Percentiles rank a stretch among this genome's conserved stretches.
These are phyloP conservation scores for Podila minutissima DNA, from an alignment of 192 early-diverging fungal genomes.

Conservation along the genomic window DNA sequence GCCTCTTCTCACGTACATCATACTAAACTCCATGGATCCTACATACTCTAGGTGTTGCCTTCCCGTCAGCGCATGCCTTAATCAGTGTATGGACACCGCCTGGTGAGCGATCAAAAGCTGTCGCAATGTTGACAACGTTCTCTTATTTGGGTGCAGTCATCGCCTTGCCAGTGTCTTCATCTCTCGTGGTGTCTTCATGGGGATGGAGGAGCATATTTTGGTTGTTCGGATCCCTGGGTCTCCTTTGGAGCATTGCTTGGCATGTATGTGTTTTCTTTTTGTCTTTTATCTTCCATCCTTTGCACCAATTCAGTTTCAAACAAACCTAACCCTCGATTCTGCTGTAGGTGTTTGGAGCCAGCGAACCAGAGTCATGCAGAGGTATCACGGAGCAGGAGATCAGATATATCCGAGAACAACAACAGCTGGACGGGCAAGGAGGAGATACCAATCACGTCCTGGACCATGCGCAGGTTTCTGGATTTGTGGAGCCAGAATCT, in stretches of 20 bases:
- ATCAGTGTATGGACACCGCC: conserved; percentile 48
- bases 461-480: neutral
- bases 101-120: conserved; percentile 42
- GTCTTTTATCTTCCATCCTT: neutral
- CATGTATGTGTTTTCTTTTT: conserved; percentile 7
- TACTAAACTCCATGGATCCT: neutral
- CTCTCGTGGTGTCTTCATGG: conserved; percentile 42
- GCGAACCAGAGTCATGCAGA: conserved; percentile 20
- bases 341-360: conserved; percentile 38
- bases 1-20: neutral
- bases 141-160: conserved; percentile 45
- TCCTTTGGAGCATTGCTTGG: conserved; percentile 42
- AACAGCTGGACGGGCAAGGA: conserved; percentile 7
- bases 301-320: neutral
- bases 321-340: neutral
- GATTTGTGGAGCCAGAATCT: neutral
- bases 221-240: conserved; percentile 42
- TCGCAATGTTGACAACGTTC: conserved; percentile 41
- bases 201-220: conserved; percentile 57
- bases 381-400: conserved; percentile 33
- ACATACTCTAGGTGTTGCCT: conserved; percentile 26
- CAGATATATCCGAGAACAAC: conserved; percentile 32
- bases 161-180: conserved; percentile 49
- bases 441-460: neutral
- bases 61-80: conserved; percentile 47